Evolutionary conservation across 768 basidiomycete species (phyloP), one percentile per base, ranked within the genome.

Genomic region (Leucogyrophana mollusca): DNA sequence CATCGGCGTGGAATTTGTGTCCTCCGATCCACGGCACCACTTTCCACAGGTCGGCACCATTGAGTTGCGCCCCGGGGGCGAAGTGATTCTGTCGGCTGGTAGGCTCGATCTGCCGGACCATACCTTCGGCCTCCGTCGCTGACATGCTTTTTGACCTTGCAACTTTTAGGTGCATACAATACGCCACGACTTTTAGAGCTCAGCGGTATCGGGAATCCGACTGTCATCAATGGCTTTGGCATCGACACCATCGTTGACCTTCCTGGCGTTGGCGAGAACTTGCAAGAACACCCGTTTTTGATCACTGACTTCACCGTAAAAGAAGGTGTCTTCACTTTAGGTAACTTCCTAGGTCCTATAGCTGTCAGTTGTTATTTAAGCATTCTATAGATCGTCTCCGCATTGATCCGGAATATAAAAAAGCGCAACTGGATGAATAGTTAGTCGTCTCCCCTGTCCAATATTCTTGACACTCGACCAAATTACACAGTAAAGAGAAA

Each of bases 191-290:
- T 54, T 3, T 23, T 54, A 6, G 52, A 54, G 22, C 24, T 54
- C 40, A 50, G 49, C 20, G 52, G 52, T 1, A 25, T 54, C 10
- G 52, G 52, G 16, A 45, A 54, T 41, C 45, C 49, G 8, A 14
- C 8, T 2, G 38, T 51, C 10, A 49, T 54, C 2, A 22, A 8
- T 2, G 35, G 17, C 9, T 47, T 65, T 23, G 58, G 58, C 13
- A 66, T 78, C 48, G 24, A 43, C 10, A 46, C 56, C 24, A 50
- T 60, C 38, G 46, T 72, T 22, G 64, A 74, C 43, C 59, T 75
- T 0, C 70, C 70, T 0, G 64, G 58, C 20, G 76, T 78, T 33
- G 76, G 75, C 4, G 57, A 61, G 39, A 72, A 75, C 55, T 59
- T 76, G 9, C 69, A 72, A 50, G 66, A 69, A 23, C 27, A 30